Evolutionary conservation across 352 stramenopile species (phyloP).

Genomic region (Peronospora farinosa): DNA sequence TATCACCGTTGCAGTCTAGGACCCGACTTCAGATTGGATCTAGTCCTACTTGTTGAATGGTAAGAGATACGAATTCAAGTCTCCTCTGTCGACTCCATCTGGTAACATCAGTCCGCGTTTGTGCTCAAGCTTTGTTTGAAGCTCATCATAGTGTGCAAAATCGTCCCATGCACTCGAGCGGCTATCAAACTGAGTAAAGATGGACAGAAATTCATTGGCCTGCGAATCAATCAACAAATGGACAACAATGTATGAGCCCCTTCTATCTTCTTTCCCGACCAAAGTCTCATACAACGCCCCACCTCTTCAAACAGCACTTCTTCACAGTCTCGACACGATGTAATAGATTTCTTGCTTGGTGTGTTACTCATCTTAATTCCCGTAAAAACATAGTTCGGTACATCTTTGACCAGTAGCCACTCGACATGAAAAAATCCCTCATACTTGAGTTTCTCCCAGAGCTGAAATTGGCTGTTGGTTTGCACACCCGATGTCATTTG

Average conservation of each 20-base stretch:
- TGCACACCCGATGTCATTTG: slow-evolving; percentile 66
- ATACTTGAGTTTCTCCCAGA: slow-evolving; percentile 84
- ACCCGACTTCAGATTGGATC: neutral
- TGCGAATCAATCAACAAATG: slow-evolving; percentile 12
- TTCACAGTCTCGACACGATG: slow-evolving; percentile 67
- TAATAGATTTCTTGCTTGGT: slow-evolving; percentile 76
- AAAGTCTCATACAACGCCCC: neutral
- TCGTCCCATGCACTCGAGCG: slow-evolving; percentile 73
- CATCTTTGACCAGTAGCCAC: slow-evolving; percentile 80
- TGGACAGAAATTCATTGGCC: slow-evolving; percentile 60
- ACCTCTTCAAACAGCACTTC: slow-evolving; percentile 75
- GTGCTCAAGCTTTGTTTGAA: slow-evolving; percentile 43
- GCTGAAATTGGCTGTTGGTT: slow-evolving; percentile 43
- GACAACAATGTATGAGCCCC: slow-evolving; percentile 4
- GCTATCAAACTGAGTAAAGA: slow-evolving; percentile 49
- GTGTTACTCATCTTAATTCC: slow-evolving; percentile 76
- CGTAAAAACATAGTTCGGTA: slow-evolving; percentile 74
- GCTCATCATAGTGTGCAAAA: slow-evolving; percentile 56
- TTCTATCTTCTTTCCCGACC: neutral
- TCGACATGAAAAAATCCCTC: slow-evolving; percentile 74
- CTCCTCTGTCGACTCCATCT: slow-evolving; percentile 9
- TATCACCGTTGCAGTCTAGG: too few relatives aligned
- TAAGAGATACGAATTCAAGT: slow-evolving; percentile 18
- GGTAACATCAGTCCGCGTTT: slow-evolving; percentile 40
- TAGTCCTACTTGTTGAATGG: slow-evolving; percentile 11